Conservation (phyloP, 345 rosid genomes). For the Crucihimalaya himalaica region DNA sequence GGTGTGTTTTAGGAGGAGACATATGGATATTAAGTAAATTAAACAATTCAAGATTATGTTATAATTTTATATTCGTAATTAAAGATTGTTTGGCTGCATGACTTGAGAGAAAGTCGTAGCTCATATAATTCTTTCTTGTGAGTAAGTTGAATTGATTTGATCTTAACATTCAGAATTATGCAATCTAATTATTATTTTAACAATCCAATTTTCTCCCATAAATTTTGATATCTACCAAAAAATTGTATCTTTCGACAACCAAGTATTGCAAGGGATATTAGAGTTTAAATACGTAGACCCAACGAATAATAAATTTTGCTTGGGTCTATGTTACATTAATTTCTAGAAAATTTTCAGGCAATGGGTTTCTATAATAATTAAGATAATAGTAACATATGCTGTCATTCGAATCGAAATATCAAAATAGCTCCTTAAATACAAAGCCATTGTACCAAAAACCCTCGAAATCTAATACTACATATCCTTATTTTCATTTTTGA, state of each 20-base stretch:
- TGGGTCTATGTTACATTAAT: not conserved
- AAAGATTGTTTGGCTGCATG: constrained; percentile 4
- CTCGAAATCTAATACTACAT: not conserved
- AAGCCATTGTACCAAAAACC: not conserved
- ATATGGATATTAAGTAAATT: not conserved
- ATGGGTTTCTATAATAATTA: no score
- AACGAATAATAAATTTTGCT: not conserved
- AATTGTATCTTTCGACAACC: not conserved
- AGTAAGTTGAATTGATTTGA: not conserved
- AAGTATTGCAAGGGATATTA: not conserved
- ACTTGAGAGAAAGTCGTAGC: constrained; percentile 11
- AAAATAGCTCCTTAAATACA: not conserved
- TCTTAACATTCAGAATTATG: not conserved
- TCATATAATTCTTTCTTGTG: not conserved
- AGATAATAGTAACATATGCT: no score
- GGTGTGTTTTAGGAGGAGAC: constrained; percentile 9
- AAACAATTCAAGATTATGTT: not conserved
- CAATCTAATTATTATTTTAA: not conserved
- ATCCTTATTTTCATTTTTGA: not conserved
- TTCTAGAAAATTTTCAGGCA: not conserved
- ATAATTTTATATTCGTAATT: not conserved
- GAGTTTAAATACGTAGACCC: constrained; percentile 2
- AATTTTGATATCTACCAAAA: no score
- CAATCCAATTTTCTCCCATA: no score
- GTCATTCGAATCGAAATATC: not conserved